Evolutionary conservation across 768 basidiomycete genomes (phyloP).

Genomic region (Gloeopeniophorella convolvens): DNA sequence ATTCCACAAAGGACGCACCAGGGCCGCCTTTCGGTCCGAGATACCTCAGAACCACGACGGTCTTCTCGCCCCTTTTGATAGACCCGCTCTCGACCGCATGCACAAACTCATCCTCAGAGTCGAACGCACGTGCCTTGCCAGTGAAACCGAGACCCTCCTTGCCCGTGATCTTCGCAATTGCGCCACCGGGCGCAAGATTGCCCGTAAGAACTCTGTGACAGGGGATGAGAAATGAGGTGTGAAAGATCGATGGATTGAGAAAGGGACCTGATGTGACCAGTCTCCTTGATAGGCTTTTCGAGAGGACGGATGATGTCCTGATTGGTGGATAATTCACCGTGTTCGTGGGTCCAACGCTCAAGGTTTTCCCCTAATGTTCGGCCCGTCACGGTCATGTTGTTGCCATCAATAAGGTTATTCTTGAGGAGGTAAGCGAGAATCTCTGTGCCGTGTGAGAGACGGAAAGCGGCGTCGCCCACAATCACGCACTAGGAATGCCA

Average conservation of each 20-base stretch:
- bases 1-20: constrained; percentile 41
- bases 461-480: not conserved
- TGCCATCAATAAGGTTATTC: constrained; percentile 83
- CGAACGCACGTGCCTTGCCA: constrained; percentile 90
- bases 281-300: constrained; percentile 79
- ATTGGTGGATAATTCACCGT: constrained; percentile 64
- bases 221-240: not conserved
- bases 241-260: not conserved
- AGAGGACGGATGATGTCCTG: constrained; percentile 90
- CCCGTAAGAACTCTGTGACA: constrained; percentile 75
- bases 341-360: constrained; percentile 76
- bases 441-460: constrained; percentile 39
- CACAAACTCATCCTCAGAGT: constrained; percentile 83
- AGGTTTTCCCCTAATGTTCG: constrained; percentile 87
- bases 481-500: constrained; percentile 82
- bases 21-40: constrained; percentile 97
- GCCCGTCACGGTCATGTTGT: constrained; percentile 88
- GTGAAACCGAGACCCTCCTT: constrained; percentile 89
- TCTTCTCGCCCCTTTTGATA: constrained; percentile 94
- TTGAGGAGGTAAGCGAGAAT: constrained; percentile 81
- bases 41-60: constrained; percentile 90
- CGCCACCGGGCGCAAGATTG: constrained; percentile 89
- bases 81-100: constrained; percentile 81
- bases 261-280: constrained; percentile 80
- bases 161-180: constrained; percentile 95